Conservation (phyloP, 2,329 filamentous ascomycete species). For the Ampelomyces quisqualis region DNA sequence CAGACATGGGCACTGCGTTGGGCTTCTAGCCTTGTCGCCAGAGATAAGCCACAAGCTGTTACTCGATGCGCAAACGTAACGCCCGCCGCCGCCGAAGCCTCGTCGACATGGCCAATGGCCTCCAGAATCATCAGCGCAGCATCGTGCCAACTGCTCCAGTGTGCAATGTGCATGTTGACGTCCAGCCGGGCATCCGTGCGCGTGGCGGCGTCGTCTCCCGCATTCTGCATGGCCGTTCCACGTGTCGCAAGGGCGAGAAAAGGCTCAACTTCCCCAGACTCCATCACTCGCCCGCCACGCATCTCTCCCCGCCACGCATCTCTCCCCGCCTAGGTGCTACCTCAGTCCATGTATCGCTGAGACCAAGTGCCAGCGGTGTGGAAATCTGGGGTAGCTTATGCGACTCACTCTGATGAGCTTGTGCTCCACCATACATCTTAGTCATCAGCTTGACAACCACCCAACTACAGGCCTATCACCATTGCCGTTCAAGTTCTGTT, state of each 20-base stretch:
- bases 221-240: conserved; percentile 30
- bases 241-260: conserved; percentile 23
- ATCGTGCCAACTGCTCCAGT: neutral
- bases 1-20: too few relatives aligned
- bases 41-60: conserved; percentile 35
- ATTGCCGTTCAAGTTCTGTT: too few relatives aligned
- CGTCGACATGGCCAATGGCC: conserved; percentile 1
- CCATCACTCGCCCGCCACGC: too few relatives aligned
- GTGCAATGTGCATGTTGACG: neutral
- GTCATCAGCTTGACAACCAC: conserved; percentile 15
- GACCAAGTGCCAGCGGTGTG: conserved; percentile 26
- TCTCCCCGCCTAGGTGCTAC: conserved; percentile 22
- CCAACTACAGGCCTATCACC: too few relatives aligned
- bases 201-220: conserved; percentile 28
- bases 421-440: too few relatives aligned
- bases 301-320: neutral
- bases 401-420: conserved; percentile 10
- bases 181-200: conserved; percentile 15
- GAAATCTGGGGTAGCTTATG: conserved; percentile 36
- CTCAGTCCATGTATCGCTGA: too few relatives aligned
- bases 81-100: conserved; percentile 20
- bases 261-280: conserved; percentile 30
- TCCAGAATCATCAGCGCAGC: neutral
- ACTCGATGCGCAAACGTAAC: conserved; percentile 38
- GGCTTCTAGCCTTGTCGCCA: conserved; percentile 16